Evolutionary conservation across 306 rosid genomes (phyloP).

Genomic region (Dalbergia cochinchinensis): DNA sequence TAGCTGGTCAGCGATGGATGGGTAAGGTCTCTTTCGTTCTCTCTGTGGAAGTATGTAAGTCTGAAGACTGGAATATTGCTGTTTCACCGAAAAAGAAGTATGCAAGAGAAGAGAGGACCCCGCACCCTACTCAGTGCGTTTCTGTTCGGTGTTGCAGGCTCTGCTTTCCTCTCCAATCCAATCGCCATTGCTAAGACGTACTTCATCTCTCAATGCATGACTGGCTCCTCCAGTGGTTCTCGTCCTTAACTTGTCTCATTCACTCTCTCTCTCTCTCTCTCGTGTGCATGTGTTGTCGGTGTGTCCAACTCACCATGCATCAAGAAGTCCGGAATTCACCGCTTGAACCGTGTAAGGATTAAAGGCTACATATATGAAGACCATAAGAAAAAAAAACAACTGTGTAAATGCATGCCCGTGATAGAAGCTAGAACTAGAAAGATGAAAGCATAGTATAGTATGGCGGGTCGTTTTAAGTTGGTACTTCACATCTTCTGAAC

Average conservation of each 20-base stretch:
- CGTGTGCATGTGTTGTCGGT: background rate
- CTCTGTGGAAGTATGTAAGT: background rate
- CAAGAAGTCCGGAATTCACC: slow-evolving; percentile 5
- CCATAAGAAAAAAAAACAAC: no score
- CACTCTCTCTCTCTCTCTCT: background rate
- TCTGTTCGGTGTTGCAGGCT: background rate
- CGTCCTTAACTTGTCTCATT: background rate
- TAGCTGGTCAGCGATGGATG: background rate
- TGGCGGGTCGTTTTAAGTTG: no score
- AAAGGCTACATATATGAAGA: no score
- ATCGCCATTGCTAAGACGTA: slow-evolving; percentile 3
- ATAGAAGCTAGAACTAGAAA: no score
- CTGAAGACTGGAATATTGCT: background rate
- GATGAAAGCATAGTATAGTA: no score
- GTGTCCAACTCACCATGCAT: background rate
- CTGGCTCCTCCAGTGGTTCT: no score
- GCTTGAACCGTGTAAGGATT: background rate
- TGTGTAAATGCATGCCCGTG: no score
- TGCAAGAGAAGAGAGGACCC: background rate
- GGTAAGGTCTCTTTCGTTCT: no score
- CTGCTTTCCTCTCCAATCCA: slow-evolving; percentile 1
- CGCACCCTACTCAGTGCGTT: background rate
- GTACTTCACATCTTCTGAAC: no score
- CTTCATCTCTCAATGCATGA: background rate
- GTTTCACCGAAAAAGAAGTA: slow-evolving; percentile 19